Conservation (phyloP, 192 early-diverging fungal genomes). For the Coemansia sp. region DNA sequence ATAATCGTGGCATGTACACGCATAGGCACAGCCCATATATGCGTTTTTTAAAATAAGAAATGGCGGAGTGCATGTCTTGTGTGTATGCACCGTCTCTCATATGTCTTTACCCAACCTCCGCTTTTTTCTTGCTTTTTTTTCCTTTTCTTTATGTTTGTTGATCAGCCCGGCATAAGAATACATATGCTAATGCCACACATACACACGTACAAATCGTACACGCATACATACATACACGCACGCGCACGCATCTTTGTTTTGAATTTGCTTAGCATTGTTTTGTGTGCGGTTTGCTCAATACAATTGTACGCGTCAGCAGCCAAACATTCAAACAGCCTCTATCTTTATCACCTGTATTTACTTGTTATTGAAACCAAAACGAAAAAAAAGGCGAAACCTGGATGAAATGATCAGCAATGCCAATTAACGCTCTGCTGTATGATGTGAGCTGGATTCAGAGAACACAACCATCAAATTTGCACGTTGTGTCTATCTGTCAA, state of each 20-base stretch:
- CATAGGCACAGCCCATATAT: constrained; percentile 3
- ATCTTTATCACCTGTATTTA: not conserved
- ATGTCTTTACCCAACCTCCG: not conserved
- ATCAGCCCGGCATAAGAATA: not conserved
- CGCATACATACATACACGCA: too few relatives aligned
- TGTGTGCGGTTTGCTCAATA: not conserved
- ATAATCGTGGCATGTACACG: not conserved
- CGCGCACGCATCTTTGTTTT: too few relatives aligned
- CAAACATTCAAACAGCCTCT: not conserved
- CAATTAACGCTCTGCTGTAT: constrained; percentile 3
- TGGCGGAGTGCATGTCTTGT: not conserved
- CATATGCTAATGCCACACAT: not conserved
- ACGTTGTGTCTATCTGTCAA: not conserved
- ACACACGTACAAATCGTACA: too few relatives aligned
- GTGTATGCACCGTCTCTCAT: not conserved
- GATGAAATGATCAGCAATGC: not conserved
- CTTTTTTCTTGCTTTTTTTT: not conserved
- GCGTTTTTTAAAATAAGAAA: not conserved
- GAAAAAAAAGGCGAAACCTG: not conserved
- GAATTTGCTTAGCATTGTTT: not conserved
- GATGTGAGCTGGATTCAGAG: not conserved
- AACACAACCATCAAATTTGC: not conserved
- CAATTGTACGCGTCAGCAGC: not conserved
- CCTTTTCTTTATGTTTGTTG: not conserved
- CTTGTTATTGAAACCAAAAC: not conserved